A percentile compares a stretch with the other conserved stretches of the same genome.
Evolutionary conservation across 2,329 filamentous ascomycete genomes (phyloP).

Genomic region (Tetracladium maxilliforme): DNA sequence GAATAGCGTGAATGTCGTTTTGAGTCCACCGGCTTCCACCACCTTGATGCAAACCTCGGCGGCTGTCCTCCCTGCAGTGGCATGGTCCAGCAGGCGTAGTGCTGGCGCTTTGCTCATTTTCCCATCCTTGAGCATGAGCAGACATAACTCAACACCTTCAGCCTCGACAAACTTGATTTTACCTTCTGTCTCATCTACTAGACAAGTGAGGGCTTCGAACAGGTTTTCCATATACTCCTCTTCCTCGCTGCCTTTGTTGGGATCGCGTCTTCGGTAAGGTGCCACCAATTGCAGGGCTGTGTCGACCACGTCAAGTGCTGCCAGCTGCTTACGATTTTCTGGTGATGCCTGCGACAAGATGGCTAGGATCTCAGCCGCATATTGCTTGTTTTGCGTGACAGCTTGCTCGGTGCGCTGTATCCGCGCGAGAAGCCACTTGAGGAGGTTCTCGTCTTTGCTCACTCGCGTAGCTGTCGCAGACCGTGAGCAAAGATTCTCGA

Average conservation of each 20-base stretch:
- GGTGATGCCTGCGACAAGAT: conserved; percentile 70
- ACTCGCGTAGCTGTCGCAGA: conserved; percentile 55
- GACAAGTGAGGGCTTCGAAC: conserved; percentile 72
- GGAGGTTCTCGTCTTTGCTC: conserved; percentile 48
- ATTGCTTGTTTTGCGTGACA: conserved; percentile 86
- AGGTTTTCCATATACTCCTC: conserved; percentile 92
- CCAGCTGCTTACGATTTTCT: conserved; percentile 48
- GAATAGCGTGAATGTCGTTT: conserved; percentile 73
- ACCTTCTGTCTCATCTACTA: conserved; percentile 60
- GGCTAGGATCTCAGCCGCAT: conserved; percentile 80
- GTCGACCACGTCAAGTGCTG: conserved; percentile 57
- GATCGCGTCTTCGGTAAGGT: conserved; percentile 74
- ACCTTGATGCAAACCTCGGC: conserved; percentile 56
- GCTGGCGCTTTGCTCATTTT: conserved; percentile 70
- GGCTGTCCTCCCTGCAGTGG: conserved; percentile 42
- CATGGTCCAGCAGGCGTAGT: conserved; percentile 74
- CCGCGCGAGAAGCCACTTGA: conserved; percentile 66
- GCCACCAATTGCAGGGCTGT: conserved; percentile 69
- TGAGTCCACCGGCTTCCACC: conserved; percentile 73
- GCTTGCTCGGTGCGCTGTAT: conserved; percentile 53
- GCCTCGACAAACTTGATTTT: conserved; percentile 76
- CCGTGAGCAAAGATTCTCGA: conserved; percentile 76
- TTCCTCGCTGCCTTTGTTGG: conserved; percentile 71
- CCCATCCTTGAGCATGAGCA: conserved; percentile 84
- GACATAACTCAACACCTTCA: conserved; percentile 79